Percentiles rank a stretch among this genome's conserved stretches.
phyloP scores from a whole-genome alignment of 371 early-diverging fungal genomes.

The Rhizopus delemar region DNA sequence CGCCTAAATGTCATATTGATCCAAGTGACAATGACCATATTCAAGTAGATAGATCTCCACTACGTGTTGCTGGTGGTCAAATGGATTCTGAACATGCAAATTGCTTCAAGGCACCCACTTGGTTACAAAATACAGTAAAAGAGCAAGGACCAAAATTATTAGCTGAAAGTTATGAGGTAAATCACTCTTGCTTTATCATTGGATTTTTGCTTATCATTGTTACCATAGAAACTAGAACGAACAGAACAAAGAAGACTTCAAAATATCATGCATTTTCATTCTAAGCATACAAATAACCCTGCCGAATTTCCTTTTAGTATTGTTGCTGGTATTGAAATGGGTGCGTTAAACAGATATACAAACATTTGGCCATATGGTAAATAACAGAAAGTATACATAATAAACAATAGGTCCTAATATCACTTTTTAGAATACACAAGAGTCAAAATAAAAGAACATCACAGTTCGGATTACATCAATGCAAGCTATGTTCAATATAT shows the following conservation, averaged over 20 bases:
- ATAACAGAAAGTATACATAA: slow-evolving; percentile 8
- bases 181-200: slow-evolving; percentile 1
- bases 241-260: slow-evolving; percentile 65
- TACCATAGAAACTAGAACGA: slow-evolving; percentile 54
- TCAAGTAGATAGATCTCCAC: slow-evolving; percentile 13
- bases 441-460: slow-evolving; percentile 39
- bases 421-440: slow-evolving; percentile 55
- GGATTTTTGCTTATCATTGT: not conserved
- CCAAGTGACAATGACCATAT: not conserved
- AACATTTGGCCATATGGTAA: slow-evolving; percentile 79
- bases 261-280: slow-evolving; percentile 61
- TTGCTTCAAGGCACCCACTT: slow-evolving; percentile 28
- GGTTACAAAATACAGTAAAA: slow-evolving; percentile 31
- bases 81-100: slow-evolving; percentile 8
- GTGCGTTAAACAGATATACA: slow-evolving; percentile 71
- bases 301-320: slow-evolving; percentile 59
- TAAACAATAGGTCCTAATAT: slow-evolving; percentile 25
- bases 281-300: slow-evolving; percentile 42
- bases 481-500: slow-evolving; percentile 57
- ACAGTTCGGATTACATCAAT: slow-evolving; percentile 81
- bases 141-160: slow-evolving; percentile 37
- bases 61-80: slow-evolving; percentile 27
- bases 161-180: slow-evolving; percentile 51
- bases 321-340: slow-evolving; percentile 67
- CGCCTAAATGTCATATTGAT: slow-evolving; percentile 33